A percentile compares a stretch with the other conserved stretches of the same genome.
Conservation (phyloP, 495 filamentous ascomycete genomes). For the Penicillium pulvis region DNA sequence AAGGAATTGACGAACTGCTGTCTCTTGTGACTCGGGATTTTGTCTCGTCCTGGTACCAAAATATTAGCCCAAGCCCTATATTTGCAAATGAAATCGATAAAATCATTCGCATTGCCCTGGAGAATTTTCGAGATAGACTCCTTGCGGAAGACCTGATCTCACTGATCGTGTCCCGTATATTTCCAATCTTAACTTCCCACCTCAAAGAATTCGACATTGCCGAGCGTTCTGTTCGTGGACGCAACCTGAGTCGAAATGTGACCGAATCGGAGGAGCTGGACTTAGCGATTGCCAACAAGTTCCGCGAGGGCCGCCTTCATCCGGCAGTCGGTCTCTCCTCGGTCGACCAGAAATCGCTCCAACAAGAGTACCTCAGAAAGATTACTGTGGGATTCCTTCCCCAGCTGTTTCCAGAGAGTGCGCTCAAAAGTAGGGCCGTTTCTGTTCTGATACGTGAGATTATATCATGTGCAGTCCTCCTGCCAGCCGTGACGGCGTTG, state of each 20-base stretch:
- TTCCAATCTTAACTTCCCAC: conserved; percentile 89
- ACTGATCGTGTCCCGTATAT: conserved; percentile 73
- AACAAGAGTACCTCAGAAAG: conserved; percentile 84
- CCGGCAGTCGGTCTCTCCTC: conserved; percentile 81
- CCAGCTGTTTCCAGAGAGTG: conserved; percentile 67
- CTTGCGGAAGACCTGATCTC: conserved; percentile 77
- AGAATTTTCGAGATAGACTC: conserved; percentile 67
- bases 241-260: conserved; percentile 81
- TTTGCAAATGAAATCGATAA: conserved; percentile 87
- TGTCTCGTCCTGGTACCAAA: conserved; percentile 82
- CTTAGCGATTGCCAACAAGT: conserved; percentile 90
- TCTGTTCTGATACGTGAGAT: conserved; percentile 82
- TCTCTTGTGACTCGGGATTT: conserved; percentile 81
- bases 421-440: conserved; percentile 78
- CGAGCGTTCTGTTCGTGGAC: conserved; percentile 82
- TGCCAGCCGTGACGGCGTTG: conserved; percentile 38
- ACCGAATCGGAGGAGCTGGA: conserved; percentile 97
- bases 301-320: conserved; percentile 85
- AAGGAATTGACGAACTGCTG: conserved; percentile 77
- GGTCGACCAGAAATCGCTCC: conserved; percentile 76
- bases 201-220: conserved; percentile 89
- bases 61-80: conserved; percentile 76
- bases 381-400: conserved; percentile 71
- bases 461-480: conserved; percentile 56
- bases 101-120: conserved; percentile 72